Evolutionary conservation across 176 grass and related monocot species (phyloP).

Genomic region (Rhynchospora pubera): DNA sequence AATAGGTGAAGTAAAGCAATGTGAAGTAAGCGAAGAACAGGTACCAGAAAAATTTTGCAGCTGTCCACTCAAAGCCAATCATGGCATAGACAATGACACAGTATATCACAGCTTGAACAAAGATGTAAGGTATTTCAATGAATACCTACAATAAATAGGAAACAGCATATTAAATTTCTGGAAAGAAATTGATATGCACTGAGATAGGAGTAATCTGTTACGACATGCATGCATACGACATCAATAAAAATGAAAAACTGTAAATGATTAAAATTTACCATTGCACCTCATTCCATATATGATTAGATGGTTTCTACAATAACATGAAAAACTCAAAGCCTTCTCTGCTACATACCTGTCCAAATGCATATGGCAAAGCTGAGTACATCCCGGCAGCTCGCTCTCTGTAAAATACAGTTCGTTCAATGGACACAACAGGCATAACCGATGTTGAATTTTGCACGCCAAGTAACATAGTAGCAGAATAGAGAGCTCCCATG

Average conservation of each 20-base stretch:
- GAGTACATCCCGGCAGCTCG: conserved; percentile 90
- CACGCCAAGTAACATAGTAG: conserved; percentile 66
- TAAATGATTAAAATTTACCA: neutral
- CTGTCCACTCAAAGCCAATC: conserved; percentile 86
- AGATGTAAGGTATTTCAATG: conserved; percentile 73
- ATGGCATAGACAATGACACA: conserved; percentile 74
- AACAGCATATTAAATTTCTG: neutral
- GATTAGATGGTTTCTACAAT: neutral
- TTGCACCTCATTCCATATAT: neutral
- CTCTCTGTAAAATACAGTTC: conserved; percentile 92
- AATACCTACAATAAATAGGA: conserved; percentile 42
- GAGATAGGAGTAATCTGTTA: neutral
- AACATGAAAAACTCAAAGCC: neutral
- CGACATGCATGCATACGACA: neutral
- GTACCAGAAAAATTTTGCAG: conserved; percentile 75
- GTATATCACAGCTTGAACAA: conserved; percentile 51
- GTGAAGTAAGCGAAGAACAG: conserved; percentile 93
- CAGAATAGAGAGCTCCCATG: conserved; percentile 79
- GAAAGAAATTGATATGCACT: neutral
- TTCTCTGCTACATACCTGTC: conserved; percentile 49
- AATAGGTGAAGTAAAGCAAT: conserved; percentile 94
- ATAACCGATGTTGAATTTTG: conserved; percentile 68
- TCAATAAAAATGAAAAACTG: neutral
- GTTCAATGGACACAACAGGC: conserved; percentile 73
- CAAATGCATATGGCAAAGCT: conserved; percentile 91